phyloP scores from a whole-genome alignment of 176 grass and related monocot genomes.

The Phyllostachys edulis region DNA sequence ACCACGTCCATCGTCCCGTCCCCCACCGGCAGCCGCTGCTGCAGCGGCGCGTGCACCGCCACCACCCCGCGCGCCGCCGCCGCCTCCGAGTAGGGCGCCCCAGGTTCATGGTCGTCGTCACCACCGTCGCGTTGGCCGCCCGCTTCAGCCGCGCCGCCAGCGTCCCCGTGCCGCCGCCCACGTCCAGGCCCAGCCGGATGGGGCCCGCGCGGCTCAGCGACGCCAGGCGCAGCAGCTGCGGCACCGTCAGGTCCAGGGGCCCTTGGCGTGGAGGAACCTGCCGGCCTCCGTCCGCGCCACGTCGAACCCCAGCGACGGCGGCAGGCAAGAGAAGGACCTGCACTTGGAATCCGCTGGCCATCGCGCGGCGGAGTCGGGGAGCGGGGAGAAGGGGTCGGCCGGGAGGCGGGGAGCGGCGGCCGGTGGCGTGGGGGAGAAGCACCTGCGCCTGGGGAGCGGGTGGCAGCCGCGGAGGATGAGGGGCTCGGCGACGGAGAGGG shows the following conservation, averaged over 20 bases:
- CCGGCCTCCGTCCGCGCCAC: conserved; percentile 49
- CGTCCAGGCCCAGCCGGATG: conserved; percentile 73
- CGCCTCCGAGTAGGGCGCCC: conserved; percentile 79
- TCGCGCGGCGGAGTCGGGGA: conserved; percentile 60
- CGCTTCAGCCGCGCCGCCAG: conserved; percentile 71
- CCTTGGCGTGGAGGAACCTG: conserved; percentile 56
- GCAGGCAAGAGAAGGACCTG: conserved; percentile 53
- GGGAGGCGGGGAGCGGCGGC: conserved; percentile 41
- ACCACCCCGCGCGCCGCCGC: conserved; percentile 71
- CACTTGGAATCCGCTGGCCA: conserved; percentile 50
- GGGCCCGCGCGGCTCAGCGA: conserved; percentile 64
- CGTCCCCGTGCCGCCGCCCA: conserved; percentile 75
- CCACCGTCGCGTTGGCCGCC: conserved; percentile 71
- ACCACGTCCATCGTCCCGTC: conserved; percentile 83
- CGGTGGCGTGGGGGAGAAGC: conserved; percentile 56
- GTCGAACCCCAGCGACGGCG: conserved; percentile 57
- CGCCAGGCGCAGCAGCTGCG: conserved; percentile 83
- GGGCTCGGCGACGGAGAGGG: no score
- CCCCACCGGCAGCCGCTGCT: conserved; percentile 76
- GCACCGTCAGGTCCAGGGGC: conserved; percentile 64
- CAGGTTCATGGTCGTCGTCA: conserved; percentile 83
- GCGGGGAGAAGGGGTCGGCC: conserved; percentile 63
- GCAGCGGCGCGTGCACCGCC: conserved; percentile 82
- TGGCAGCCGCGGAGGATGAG: conserved; percentile 65
- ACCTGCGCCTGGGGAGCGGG: conserved; percentile 60